phyloP scores from a whole-genome alignment of 1,284 basidiomycete species.

The Trichosporon sp. region DNA sequence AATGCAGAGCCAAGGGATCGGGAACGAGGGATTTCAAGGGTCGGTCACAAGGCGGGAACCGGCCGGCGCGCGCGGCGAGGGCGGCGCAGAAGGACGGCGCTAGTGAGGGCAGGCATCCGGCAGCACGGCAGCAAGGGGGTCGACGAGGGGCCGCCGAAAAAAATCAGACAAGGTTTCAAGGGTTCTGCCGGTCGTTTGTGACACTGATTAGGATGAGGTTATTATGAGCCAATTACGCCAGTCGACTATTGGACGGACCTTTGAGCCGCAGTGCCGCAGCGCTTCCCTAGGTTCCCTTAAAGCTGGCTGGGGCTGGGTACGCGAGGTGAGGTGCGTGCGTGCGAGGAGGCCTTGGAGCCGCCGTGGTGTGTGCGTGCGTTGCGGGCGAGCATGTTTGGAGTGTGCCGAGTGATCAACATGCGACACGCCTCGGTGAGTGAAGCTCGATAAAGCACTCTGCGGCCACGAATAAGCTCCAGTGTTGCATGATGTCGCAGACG shows the following conservation, averaged over 20 bases:
- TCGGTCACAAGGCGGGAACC: background rate
- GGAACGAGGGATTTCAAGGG: background rate
- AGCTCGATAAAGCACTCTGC: background rate
- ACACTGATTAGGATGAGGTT: background rate
- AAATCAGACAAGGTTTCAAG: slow-evolving; percentile 1
- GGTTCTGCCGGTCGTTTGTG: slow-evolving; percentile 1
- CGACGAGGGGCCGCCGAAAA: background rate
- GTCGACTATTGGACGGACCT: background rate
- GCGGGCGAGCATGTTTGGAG: background rate
- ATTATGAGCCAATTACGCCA: too few relatives aligned
- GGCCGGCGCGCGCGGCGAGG: background rate
- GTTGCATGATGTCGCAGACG: background rate
- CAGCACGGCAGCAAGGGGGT: too few relatives aligned
- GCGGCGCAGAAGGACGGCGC: background rate
- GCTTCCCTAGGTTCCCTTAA: too few relatives aligned
- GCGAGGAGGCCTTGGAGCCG: too few relatives aligned
- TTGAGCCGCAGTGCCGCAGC: too few relatives aligned
- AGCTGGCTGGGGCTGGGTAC: too few relatives aligned
- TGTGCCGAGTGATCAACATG: slow-evolving; percentile 1
- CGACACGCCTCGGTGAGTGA: background rate
- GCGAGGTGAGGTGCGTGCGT: too few relatives aligned
- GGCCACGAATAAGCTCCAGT: background rate
- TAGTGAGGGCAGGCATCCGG: too few relatives aligned
- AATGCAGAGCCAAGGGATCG: background rate
- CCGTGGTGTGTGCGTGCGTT: too few relatives aligned